Evolutionary conservation across 768 basidiomycete genomes (phyloP).

Genomic region (Steccherinum ochraceum): DNA sequence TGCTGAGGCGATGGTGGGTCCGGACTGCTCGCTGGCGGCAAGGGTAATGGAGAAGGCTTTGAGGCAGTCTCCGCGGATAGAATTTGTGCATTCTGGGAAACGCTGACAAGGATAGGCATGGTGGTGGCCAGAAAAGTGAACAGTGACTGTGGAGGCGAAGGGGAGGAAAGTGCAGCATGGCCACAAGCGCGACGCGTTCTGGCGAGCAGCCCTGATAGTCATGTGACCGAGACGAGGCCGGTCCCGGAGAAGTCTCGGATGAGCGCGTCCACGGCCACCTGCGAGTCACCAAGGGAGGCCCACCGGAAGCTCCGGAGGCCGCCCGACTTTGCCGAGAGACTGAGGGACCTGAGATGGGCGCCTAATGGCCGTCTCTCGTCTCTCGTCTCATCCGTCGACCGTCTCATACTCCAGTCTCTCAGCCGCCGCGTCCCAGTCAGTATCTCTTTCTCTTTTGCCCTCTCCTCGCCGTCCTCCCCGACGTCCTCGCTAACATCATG

Average conservation of each 20-base stretch:
- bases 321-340: background rate
- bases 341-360: background rate
- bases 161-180: background rate
- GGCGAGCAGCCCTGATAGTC: too few relatives aligned
- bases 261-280: too few relatives aligned
- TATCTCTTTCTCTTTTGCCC: background rate
- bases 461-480: background rate
- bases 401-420: too few relatives aligned
- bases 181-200: background rate
- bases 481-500: background rate
- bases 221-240: background rate
- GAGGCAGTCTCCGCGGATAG: too few relatives aligned
- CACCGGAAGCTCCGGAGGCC: too few relatives aligned
- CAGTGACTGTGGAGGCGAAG: background rate
- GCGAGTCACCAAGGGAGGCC: too few relatives aligned
- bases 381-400: background rate
- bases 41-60: too few relatives aligned
- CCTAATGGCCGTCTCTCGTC: background rate
- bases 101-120: background rate
- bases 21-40: too few relatives aligned
- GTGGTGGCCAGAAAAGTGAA: background rate
- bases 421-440: constrained; percentile 1
- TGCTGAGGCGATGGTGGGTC: too few relatives aligned
- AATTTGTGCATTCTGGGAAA: too few relatives aligned
- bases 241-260: too few relatives aligned